Evolutionary conservation across 768 basidiomycete genomes (phyloP).

Genomic region (Calvatia gigantea): DNA sequence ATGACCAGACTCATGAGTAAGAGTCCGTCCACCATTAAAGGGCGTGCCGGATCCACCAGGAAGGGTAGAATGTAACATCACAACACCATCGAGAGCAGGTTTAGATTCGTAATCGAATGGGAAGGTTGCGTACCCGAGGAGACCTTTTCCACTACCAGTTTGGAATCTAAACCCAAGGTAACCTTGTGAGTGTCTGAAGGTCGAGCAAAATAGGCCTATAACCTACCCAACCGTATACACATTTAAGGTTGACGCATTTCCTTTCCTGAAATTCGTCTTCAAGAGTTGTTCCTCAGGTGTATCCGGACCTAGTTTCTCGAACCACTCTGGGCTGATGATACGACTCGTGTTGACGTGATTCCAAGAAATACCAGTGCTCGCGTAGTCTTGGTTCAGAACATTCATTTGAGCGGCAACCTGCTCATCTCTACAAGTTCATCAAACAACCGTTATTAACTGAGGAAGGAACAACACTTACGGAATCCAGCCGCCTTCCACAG

Average conservation of each 20-base stretch:
- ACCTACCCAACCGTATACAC: slow-evolving; percentile 47
- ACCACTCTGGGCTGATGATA: slow-evolving; percentile 45
- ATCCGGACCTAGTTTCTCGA: slow-evolving; percentile 37
- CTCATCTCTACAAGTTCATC: slow-evolving; percentile 19
- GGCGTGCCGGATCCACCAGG: slow-evolving; percentile 35
- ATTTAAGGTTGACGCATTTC: slow-evolving; percentile 39
- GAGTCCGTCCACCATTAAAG: slow-evolving; percentile 43
- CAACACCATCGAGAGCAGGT: slow-evolving; percentile 45
- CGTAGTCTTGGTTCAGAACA: slow-evolving; percentile 40
- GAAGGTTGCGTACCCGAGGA: slow-evolving; percentile 52
- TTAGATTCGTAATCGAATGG: slow-evolving; percentile 35
- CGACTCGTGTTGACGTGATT: slow-evolving; percentile 37
- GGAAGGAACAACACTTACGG: slow-evolving; percentile 19
- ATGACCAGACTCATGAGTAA: slow-evolving; percentile 53
- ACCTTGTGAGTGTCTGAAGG: slow-evolving; percentile 17
- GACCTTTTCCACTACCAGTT: slow-evolving; percentile 25
- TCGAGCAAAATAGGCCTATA: background rate
- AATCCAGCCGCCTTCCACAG: slow-evolving; percentile 35
- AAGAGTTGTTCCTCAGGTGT: slow-evolving; percentile 36
- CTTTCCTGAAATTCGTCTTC: slow-evolving; percentile 39
- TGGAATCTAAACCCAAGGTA: slow-evolving; percentile 21
- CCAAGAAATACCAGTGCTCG: slow-evolving; percentile 34
- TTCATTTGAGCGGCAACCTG: slow-evolving; percentile 33
- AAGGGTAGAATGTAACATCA: slow-evolving; percentile 33
- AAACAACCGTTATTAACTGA: slow-evolving; percentile 7